Conservation (phyloP, 2,329 filamentous ascomycete genomes). For the Beauveria caledonica region DNA sequence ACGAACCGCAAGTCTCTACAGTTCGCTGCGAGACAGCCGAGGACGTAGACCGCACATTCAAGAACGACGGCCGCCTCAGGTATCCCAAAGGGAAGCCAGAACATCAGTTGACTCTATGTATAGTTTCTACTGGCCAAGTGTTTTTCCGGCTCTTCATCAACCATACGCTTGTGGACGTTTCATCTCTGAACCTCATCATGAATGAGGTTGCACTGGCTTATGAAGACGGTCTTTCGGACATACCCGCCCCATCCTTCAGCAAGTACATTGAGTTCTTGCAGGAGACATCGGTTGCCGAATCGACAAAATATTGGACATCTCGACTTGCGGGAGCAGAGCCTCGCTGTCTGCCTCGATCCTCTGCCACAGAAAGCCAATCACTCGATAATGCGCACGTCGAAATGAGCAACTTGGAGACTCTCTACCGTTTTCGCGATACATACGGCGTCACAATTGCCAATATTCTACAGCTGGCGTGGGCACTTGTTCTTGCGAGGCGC, state of each 20-base stretch:
- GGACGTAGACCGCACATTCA: background rate
- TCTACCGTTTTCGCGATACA: background rate
- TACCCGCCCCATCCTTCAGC: background rate
- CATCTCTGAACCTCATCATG: background rate
- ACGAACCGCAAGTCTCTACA: background rate
- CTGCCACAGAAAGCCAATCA: background rate
- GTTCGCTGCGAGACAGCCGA: background rate
- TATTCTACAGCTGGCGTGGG: slow-evolving; percentile 7
- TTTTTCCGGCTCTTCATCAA: background rate
- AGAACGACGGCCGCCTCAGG: background rate
- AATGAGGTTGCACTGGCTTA: background rate
- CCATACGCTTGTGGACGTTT: background rate
- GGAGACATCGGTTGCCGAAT: background rate
- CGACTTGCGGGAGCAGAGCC: background rate
- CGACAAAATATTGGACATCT: background rate
- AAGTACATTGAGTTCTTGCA: slow-evolving; percentile 2
- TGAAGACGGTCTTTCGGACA: background rate
- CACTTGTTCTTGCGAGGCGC: slow-evolving; percentile 4
- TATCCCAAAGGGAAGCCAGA: background rate
- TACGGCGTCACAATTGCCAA: slow-evolving; percentile 28
- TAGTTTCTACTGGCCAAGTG: background rate
- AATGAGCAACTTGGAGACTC: background rate
- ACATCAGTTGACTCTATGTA: background rate
- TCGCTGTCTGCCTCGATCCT: background rate
- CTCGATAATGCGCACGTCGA: background rate